Base-by-base conservation (phyloP, 164 flowering plant genomes). In the Dillenia suffruticosa region DNA sequence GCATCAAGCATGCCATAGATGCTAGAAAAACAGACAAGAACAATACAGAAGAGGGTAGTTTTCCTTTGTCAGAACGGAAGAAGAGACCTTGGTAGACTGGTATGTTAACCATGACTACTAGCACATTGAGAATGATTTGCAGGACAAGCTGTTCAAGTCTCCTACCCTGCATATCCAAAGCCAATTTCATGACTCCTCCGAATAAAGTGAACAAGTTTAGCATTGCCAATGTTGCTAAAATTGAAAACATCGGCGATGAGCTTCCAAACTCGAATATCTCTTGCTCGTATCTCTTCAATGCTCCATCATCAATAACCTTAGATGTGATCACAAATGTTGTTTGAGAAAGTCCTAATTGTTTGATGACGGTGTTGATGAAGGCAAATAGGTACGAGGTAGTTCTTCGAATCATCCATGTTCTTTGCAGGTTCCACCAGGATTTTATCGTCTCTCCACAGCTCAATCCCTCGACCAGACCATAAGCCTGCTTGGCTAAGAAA, bases 401-500 rank as follows among this genome's bases (percentile, higher is more conserved):
- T 44, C 79, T 79, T 57, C 72, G 71, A 57, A 78, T 66, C 70
- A 81, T 61, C 81, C 78, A 76, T 76, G 77, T 74, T 63, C 82
- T 62, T 52, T 83, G 79, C 22, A 66, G 67, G 53, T 81, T 81
- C 84, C 84, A 84, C 82, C 82, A 81, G 58, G 67, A 70, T 65
- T 70, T 68, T 44, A 69, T 45, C 13, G 80, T 74, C 49, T 73
- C 77, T 52, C 59, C 66, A 5, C 68, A 70, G 62, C 49, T 48
- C 24, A 73, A 17, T 44, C 69, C 61, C 61, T 73, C 77, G 7
- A 22, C 65, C 44, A 73, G 49, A 54, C 73, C 69, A 44, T 62
- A 73, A 14, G 52, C 13, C 43, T 73, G 70, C 51, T 73, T 66
- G 9, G 68, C 73, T 52, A 73, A 19, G 22, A 19, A 19, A 19